Percentiles rank a stretch among this genome's conserved stretches.
Evolutionary conservation across 345 rosid species (phyloP).

Genomic region (Nephelium lappaceum): DNA sequence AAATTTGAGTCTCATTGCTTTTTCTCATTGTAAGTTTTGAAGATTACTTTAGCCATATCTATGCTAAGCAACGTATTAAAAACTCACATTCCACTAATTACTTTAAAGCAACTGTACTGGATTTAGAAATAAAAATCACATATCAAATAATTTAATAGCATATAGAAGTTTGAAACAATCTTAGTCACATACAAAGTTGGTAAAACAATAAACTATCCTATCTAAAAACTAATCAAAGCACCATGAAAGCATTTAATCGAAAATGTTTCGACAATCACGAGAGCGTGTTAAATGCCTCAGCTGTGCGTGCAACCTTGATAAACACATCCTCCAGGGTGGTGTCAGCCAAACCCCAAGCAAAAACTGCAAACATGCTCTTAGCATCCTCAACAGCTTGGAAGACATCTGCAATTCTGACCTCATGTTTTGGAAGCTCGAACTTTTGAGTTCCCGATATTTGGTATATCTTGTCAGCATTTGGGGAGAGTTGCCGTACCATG

Average conservation of each 20-base stretch:
- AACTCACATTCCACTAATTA: too few relatives aligned
- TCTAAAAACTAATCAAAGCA: not conserved
- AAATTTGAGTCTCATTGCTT: too few relatives aligned
- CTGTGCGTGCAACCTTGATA: slow-evolving; percentile 76
- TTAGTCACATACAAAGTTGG: not conserved
- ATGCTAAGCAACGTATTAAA: too few relatives aligned
- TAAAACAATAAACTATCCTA: not conserved
- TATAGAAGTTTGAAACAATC: not conserved
- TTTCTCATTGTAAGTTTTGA: not conserved
- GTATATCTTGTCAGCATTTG: slow-evolving; percentile 70
- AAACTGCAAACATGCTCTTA: slow-evolving; percentile 69
- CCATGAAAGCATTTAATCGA: not conserved
- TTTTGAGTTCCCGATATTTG: slow-evolving; percentile 93
- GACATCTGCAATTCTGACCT: slow-evolving; percentile 71
- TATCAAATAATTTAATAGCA: not conserved
- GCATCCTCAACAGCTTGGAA: slow-evolving; percentile 84
- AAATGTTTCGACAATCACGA: slow-evolving; percentile 34
- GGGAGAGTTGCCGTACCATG: slow-evolving; percentile 58
- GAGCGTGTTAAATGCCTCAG: slow-evolving; percentile 50
- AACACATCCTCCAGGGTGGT: slow-evolving; percentile 96
- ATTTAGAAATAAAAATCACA: not conserved
- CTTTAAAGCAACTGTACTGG: too few relatives aligned
- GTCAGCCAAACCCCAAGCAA: slow-evolving; percentile 94
- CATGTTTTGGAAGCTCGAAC: slow-evolving; percentile 85
- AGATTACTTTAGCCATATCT: too few relatives aligned